phyloP scores from a whole-genome alignment of 768 basidiomycete species.

The Lyophyllum decastes region DNA sequence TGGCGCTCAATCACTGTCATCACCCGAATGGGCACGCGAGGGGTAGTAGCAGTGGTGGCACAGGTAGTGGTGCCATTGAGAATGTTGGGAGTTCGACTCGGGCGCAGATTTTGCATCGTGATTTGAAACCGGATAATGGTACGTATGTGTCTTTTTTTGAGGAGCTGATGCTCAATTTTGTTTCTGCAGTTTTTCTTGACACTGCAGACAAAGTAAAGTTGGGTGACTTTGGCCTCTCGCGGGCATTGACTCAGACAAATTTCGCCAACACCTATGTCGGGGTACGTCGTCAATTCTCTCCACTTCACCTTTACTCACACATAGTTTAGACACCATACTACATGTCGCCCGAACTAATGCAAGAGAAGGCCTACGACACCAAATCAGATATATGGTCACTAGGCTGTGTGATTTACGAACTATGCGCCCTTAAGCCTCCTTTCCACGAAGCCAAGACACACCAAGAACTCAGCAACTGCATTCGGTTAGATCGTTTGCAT shows the following conservation, averaged over 20 bases:
- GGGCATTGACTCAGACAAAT: conserved; percentile 83
- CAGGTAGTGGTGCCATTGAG: conserved; percentile 29
- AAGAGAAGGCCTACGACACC: conserved; percentile 95
- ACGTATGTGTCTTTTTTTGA: conserved; percentile 20
- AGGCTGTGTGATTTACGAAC: conserved; percentile 94
- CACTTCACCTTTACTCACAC: not conserved
- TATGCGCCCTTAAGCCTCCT: conserved; percentile 91
- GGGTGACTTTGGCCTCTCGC: conserved; percentile 95
- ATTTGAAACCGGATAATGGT: conserved; percentile 98
- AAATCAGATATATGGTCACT: conserved; percentile 99
- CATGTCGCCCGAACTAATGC: conserved; percentile 99
- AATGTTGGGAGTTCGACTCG: conserved; percentile 53
- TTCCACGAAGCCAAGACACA: conserved; percentile 94
- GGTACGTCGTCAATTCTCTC: conserved; percentile 46
- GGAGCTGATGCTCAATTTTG: not conserved
- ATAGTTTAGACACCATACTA: conserved; percentile 88
- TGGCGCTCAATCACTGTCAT: conserved; percentile 92
- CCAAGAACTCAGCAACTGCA: conserved; percentile 77
- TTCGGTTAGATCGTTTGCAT: conserved; percentile 52
- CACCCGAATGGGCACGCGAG: conserved; percentile 67
- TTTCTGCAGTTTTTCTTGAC: conserved; percentile 81
- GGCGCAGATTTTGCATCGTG: conserved; percentile 86
- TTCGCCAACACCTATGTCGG: conserved; percentile 98
- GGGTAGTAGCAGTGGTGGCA: conserved; percentile 38
- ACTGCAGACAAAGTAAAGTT: conserved; percentile 86